Conservation (phyloP, 139 green algal genomes). For the Prasinococcaceae sp. region DNA sequence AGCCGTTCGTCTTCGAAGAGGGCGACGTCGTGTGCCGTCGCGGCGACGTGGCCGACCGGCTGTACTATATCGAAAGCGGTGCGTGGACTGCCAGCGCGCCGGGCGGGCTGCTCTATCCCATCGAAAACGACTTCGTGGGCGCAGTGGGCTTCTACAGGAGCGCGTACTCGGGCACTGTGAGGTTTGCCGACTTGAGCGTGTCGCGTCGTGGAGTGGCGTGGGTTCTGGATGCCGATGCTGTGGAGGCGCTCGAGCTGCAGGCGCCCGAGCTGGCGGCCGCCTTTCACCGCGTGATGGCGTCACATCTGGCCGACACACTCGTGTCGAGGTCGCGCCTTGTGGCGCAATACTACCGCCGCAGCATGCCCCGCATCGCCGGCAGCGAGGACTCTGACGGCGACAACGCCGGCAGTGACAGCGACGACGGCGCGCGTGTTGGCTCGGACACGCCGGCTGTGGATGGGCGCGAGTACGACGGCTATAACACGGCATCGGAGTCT, state of each 20-base stretch:
- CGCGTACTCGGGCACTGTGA: neutral
- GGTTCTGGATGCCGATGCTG: neutral
- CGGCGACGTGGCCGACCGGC: neutral
- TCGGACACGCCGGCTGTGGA: too few relatives aligned
- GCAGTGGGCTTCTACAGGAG: neutral
- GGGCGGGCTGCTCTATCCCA: neutral
- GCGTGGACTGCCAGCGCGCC: neutral
- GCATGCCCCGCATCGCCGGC: too few relatives aligned
- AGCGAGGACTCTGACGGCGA: too few relatives aligned
- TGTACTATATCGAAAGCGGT: neutral
- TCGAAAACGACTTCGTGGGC: neutral
- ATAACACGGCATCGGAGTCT: too few relatives aligned
- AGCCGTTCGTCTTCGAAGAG: neutral
- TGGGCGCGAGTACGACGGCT: too few relatives aligned
- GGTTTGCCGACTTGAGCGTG: neutral
- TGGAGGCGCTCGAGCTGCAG: neutral
- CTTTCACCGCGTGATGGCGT: neutral
- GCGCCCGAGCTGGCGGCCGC: neutral
- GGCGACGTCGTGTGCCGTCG: constrained; percentile 3
- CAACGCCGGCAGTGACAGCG: too few relatives aligned
- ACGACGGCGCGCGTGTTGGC: too few relatives aligned
- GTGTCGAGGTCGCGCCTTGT: neutral
- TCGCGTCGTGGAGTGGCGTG: neutral
- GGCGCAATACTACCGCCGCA: too few relatives aligned
- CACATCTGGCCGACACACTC: neutral